Conservation (phyloP, 345 rosid species). For the Acer campestre region DNA sequence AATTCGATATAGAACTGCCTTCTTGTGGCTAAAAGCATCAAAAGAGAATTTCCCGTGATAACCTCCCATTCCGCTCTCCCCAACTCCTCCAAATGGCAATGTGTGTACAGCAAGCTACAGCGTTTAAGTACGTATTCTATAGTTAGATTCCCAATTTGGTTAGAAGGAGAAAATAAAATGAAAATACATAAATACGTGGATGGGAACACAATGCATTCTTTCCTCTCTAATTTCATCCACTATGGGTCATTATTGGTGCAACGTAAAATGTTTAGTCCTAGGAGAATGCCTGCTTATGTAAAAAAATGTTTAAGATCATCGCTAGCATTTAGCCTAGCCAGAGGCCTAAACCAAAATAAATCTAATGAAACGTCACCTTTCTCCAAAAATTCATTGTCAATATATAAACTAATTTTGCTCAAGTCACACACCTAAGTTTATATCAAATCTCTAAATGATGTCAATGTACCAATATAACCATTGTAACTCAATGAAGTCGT, state of each 20-base stretch:
- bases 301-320: background rate
- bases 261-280: background rate
- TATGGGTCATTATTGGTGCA: background rate
- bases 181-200: background rate
- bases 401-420: background rate
- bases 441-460: background rate
- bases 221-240: background rate
- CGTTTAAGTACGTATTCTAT: background rate
- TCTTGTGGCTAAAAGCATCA: conserved; percentile 94
- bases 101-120: conserved; percentile 66
- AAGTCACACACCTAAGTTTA: background rate
- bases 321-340: background rate
- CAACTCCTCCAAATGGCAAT: conserved; percentile 95
- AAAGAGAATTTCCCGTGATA: conserved; percentile 98
- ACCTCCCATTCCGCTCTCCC: conserved; percentile 89
- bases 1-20: conserved; percentile 76
- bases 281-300: background rate
- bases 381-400: background rate
- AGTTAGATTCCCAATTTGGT: background rate
- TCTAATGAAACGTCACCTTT: background rate
- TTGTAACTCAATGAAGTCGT: background rate
- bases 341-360: background rate
- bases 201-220: background rate
- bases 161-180: background rate
- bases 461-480: background rate